A percentile compares a stretch with the other conserved stretches of the same genome.
Evolutionary conservation across 495 filamentous ascomycete genomes (phyloP).

Genomic region (Tetracladium setigerum): DNA sequence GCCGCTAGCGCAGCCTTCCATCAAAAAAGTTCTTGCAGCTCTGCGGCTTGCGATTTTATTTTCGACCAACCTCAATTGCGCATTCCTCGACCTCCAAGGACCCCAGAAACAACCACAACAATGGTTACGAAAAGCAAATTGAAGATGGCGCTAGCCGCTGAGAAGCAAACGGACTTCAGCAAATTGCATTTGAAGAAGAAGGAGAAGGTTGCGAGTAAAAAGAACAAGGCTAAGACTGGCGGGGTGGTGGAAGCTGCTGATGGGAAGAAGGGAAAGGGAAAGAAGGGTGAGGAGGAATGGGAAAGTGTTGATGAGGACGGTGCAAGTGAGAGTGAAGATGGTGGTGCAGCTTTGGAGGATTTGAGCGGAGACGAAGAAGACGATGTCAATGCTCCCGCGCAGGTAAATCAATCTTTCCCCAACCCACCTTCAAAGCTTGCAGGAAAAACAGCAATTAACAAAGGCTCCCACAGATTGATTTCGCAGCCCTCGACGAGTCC

Average conservation of each 20-base stretch:
- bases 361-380: constrained; percentile 25
- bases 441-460: too few relatives aligned
- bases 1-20: neutral
- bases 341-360: constrained; percentile 8
- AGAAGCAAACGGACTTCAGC: constrained; percentile 60
- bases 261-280: constrained; percentile 24
- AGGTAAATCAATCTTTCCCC: constrained; percentile 2
- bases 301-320: constrained; percentile 33
- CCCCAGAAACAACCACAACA: constrained; percentile 1
- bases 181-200: constrained; percentile 53
- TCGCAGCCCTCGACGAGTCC: constrained; percentile 30
- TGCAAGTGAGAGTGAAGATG: constrained; percentile 27
- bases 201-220: constrained; percentile 32
- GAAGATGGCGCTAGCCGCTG: constrained; percentile 55
- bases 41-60: constrained; percentile 10
- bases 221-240: constrained; percentile 37
- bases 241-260: neutral
- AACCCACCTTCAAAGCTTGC: neutral
- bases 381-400: constrained; percentile 5
- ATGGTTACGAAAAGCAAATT: constrained; percentile 63
- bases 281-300: constrained; percentile 26
- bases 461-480: constrained; percentile 18
- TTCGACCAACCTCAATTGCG: neutral
- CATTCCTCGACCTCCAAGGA: constrained; percentile 1
- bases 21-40: constrained; percentile 2